Conservation (phyloP, 768 basidiomycete species). For the Lentinula guzmanii region DNA sequence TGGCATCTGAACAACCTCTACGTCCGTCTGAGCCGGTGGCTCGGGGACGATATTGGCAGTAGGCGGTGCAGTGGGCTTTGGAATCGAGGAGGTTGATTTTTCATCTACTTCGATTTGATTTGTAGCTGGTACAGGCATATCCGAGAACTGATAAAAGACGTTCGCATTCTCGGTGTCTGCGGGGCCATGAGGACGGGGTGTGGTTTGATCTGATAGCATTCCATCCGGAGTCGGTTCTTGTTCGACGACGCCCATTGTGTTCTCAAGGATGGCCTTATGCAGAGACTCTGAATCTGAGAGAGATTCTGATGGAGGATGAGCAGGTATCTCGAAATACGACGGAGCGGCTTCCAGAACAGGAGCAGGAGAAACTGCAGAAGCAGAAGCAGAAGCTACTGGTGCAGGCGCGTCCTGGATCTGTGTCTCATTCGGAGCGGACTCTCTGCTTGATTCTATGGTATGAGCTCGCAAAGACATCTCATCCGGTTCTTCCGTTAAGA, state of each 20-base stretch:
- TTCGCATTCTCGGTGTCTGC: conserved; percentile 2
- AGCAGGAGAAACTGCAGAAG: conserved; percentile 14
- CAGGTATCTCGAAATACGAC: conserved; percentile 8
- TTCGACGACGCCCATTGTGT: background rate
- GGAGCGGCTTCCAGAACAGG: conserved; percentile 11
- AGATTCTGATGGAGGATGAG: conserved; percentile 13
- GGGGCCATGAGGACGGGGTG: conserved; percentile 5
- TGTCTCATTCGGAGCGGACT: conserved; percentile 3
- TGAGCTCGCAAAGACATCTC: conserved; percentile 18
- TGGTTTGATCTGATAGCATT: background rate
- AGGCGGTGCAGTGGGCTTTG: background rate
- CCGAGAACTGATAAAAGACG: background rate
- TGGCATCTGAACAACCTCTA: background rate
- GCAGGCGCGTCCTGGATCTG: conserved; percentile 8
- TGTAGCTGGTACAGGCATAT: background rate
- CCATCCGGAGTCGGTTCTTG: background rate
- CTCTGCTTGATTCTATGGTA: conserved; percentile 4
- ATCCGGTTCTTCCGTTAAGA: conserved; percentile 48
- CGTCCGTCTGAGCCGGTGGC: background rate
- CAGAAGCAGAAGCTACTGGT: conserved; percentile 11
- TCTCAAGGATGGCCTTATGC: background rate
- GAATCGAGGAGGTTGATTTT: background rate
- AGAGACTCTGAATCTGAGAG: conserved; percentile 10
- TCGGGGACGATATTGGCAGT: background rate
- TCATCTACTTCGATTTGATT: background rate